Percentiles rank a stretch among this genome's conserved stretches.
Conservation (phyloP, 371 early-diverging fungal genomes). For the Actinomortierella wolfii region DNA sequence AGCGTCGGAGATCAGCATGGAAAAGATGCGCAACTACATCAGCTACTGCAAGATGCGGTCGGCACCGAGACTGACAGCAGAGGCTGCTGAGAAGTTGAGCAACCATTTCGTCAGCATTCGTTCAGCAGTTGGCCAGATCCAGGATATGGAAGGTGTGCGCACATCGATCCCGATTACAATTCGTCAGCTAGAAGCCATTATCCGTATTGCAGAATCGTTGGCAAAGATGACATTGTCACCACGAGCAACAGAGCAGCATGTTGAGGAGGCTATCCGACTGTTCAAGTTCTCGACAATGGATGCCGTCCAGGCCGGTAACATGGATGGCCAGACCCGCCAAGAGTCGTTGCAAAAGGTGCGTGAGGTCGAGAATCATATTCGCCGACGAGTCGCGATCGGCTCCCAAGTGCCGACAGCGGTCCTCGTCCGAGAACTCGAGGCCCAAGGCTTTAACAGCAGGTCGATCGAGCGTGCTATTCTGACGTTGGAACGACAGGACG, state of each 20-base stretch:
- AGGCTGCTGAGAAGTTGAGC: constrained; percentile 91
- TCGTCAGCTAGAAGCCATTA: constrained; percentile 99
- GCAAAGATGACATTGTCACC: constrained; percentile 97
- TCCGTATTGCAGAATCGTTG: constrained; percentile 98
- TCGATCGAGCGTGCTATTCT: constrained; percentile 79
- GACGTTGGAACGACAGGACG: constrained; percentile 83
- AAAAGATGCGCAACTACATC: constrained; percentile 93
- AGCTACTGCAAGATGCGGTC: constrained; percentile 94
- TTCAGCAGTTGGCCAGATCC: constrained; percentile 82
- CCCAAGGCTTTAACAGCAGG: constrained; percentile 64
- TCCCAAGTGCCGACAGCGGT: constrained; percentile 68
- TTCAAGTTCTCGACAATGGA: constrained; percentile 99
- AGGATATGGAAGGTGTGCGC: constrained; percentile 73
- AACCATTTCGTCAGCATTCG: constrained; percentile 96
- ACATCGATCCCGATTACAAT: constrained; percentile 99
- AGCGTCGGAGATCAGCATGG: constrained; percentile 81
- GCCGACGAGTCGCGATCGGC: constrained; percentile 88
- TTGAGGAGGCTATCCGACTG: constrained; percentile 98
- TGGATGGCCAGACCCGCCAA: constrained; percentile 75
- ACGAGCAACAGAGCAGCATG: constrained; percentile 88
- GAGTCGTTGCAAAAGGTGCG: constrained; percentile 78
- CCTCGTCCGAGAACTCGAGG: constrained; percentile 64
- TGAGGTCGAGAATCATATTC: constrained; percentile 81
- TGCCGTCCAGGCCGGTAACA: constrained; percentile 87
- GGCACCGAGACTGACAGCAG: constrained; percentile 88